Base-by-base conservation (phyloP, 1,139 yeast species). In the Sugiyamaella sp. region DNA sequence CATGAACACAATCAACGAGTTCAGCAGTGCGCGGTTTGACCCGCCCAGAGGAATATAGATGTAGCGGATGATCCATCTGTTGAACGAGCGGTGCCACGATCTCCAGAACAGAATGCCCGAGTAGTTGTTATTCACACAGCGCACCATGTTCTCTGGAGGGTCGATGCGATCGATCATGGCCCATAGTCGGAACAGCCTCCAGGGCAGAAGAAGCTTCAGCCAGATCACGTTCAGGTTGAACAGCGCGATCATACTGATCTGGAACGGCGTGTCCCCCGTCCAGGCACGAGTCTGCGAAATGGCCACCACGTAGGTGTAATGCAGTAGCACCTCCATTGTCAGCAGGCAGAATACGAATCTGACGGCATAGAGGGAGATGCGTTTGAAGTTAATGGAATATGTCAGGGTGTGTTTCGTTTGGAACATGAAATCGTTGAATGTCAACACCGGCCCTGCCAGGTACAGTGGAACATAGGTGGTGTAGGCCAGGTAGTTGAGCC, bases 181-280 rank as follows among this genome's bases (percentile, higher is more conserved):
- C 99, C 99, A 95, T 63, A 93, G 76, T 59, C 99, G 76, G 73
- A 95, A 95, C 51, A 93, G 73, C 66, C 99, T 79, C 99, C 99
- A 95, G 1, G 99, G 99, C 52, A 95, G 85, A 57, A 95, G 77
- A 39, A 95, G 77, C 71, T 93, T 75, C 60, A 93, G 78, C 98
- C 99, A 95, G 53, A 93, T 89, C 49, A 93, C 81, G 65, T 88
- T 90, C 63, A 95, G 77, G 65, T 89, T 91, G 76, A 93, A 89
- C 63, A 89, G 74, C 0, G 97, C 98, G 67, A 93, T 80, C 99
- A 93, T 93, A 5, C 96, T 86, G 54, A 91, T 84, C 71, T 95
- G 96, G 69, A 90, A 89, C 4, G 99, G 97, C 0, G 96, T 77
- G 63, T 89, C 88, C 5, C 89, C 89, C 14, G 80, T 79, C 97